These are phyloP conservation scores for Cyclospora cayetanensis DNA, from an alignment of 169 alveolate species.

Conservation along the genomic window DNA sequence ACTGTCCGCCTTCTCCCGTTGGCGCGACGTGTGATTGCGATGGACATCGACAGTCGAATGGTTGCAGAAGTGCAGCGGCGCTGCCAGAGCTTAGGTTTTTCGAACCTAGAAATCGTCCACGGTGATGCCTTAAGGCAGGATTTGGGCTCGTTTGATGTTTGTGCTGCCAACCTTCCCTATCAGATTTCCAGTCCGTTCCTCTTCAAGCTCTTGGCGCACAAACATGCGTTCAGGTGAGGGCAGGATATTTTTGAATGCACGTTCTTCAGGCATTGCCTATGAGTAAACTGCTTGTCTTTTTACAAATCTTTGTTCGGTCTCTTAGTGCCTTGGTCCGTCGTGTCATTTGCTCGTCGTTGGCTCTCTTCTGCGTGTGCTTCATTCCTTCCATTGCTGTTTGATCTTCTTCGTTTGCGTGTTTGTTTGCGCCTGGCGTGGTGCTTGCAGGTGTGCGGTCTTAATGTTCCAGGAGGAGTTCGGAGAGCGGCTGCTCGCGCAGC, in stretches of 20 bases:
- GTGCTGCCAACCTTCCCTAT: constrained; percentile 99
- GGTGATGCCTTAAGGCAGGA: constrained; percentile 96
- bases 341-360: too few relatives aligned
- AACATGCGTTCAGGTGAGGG: constrained; percentile 95
- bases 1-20: constrained; percentile 95
- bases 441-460: constrained; percentile 96
- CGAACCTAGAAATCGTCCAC: constrained; percentile 88
- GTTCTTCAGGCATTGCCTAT: too few relatives aligned
- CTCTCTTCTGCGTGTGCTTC: too few relatives aligned
- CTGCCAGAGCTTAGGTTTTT: constrained; percentile 86
- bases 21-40: constrained; percentile 97
- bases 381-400: too few relatives aligned
- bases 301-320: too few relatives aligned
- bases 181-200: constrained; percentile 99
- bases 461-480: constrained; percentile 99
- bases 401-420: too few relatives aligned
- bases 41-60: constrained; percentile 99
- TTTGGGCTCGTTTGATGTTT: constrained; percentile 97
- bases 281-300: too few relatives aligned
- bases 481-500: constrained; percentile 96
- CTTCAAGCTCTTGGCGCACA: constrained; percentile 95
- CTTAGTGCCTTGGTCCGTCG: too few relatives aligned
- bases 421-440: too few relatives aligned
- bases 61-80: constrained; percentile 98
- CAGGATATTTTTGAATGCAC: too few relatives aligned